Percentiles rank a stretch among this genome's conserved stretches.
phyloP scores from a whole-genome alignment of 2,329 filamentous ascomycete genomes.

The Rhinocladiella mackenziei region DNA sequence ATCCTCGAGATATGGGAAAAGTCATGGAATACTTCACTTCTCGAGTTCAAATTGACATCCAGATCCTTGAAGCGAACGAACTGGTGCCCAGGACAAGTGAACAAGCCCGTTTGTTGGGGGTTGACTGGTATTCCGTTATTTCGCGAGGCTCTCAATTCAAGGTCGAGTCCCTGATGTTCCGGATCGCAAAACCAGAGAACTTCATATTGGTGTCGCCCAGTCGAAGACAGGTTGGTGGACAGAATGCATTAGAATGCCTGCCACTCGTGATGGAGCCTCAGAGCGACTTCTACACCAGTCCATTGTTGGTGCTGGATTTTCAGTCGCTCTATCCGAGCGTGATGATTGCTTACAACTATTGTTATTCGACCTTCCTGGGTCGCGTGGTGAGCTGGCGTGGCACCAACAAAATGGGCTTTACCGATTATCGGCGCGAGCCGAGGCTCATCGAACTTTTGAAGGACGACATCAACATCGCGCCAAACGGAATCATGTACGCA shows the following conservation, averaged over 20 bases:
- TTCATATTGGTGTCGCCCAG: constrained; percentile 87
- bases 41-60: constrained; percentile 75
- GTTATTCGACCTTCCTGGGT: constrained; percentile 93
- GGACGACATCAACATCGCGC: constrained; percentile 84
- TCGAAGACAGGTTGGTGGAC: constrained; percentile 83
- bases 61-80: constrained; percentile 87
- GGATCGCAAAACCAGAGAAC: constrained; percentile 95
- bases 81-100: constrained; percentile 85
- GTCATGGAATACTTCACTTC: constrained; percentile 72
- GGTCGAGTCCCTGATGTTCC: constrained; percentile 97
- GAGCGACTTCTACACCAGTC: constrained; percentile 88
- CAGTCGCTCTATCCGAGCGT: constrained; percentile 94
- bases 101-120: constrained; percentile 84
- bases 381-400: constrained; percentile 84
- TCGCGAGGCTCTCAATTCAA: constrained; percentile 96
- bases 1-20: constrained; percentile 65
- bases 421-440: constrained; percentile 73
- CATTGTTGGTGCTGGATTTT: constrained; percentile 87
- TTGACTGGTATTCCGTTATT: constrained; percentile 96
- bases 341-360: constrained; percentile 99
- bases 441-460: constrained; percentile 72
- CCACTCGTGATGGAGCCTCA: constrained; percentile 97
- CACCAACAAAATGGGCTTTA: constrained; percentile 89
- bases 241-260: constrained; percentile 91
- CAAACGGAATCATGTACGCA: constrained; percentile 94